Percentiles rank a stretch among this genome's conserved stretches.
Conservation (phyloP, 2,329 filamentous ascomycete species). For the Nemania abortiva region DNA sequence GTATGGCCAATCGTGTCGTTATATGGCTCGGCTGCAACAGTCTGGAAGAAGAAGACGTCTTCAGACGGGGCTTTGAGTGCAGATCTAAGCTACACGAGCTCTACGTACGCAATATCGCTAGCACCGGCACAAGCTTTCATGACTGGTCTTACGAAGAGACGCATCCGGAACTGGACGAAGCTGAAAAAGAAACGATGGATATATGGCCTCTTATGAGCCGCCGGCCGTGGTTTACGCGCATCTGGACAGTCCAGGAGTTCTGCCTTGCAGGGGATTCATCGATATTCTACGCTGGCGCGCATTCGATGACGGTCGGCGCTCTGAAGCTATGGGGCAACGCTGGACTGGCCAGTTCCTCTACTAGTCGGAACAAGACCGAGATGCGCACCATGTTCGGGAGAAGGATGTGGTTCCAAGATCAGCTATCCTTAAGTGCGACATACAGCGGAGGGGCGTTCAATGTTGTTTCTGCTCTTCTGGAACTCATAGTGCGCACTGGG, state of each 20-base stretch:
- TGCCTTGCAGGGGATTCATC: slow-evolving; percentile 6
- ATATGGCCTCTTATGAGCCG: slow-evolving; percentile 8
- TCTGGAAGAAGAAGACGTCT: background rate
- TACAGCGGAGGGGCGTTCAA: background rate
- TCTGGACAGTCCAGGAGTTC: slow-evolving; percentile 2
- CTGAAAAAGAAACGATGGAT: background rate
- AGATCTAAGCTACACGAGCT: background rate
- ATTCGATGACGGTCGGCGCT: slow-evolving; percentile 3
- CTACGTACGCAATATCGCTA: background rate
- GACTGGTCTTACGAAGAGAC: background rate
- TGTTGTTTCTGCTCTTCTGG: background rate
- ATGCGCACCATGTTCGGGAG: background rate
- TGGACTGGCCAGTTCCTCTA: background rate
- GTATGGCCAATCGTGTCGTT: slow-evolving; percentile 8
- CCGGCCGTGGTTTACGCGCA: background rate
- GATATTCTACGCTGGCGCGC: slow-evolving; percentile 6
- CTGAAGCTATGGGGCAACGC: background rate
- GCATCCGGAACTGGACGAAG: background rate
- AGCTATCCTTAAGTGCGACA: background rate
- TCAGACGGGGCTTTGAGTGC: background rate
- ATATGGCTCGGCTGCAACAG: slow-evolving; percentile 1
- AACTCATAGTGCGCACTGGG: background rate
- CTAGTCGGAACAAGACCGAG: background rate
- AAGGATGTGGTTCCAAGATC: slow-evolving; percentile 4
- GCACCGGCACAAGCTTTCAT: background rate